A percentile compares a stretch with the other conserved stretches of the same genome.
These are phyloP conservation scores for Talaromyces nanjingensis DNA, from an alignment of 495 filamentous ascomycete species.

Conservation along the genomic window DNA sequence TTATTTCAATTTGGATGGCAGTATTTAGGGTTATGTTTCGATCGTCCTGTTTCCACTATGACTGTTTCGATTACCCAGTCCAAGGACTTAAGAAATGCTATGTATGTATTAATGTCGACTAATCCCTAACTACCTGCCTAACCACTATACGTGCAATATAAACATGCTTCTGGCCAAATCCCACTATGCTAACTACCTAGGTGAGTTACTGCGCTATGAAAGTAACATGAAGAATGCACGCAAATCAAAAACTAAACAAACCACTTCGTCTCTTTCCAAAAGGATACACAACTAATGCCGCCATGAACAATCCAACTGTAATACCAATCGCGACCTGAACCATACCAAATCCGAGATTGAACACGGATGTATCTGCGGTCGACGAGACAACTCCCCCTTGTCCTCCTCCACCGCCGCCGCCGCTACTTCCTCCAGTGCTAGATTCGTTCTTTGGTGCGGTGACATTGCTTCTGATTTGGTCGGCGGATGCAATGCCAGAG, in stretches of 20 bases:
- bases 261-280: constrained; percentile 72
- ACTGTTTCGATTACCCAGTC: no score
- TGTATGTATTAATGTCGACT: background rate
- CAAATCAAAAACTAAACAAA: constrained; percentile 56
- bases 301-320: constrained; percentile 70
- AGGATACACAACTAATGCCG: constrained; percentile 70
- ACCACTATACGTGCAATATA: background rate
- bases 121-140: background rate
- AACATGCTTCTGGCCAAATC: background rate
- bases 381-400: background rate
- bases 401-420: background rate
- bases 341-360: constrained; percentile 55
- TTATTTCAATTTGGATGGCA: background rate
- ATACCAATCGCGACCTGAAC: constrained; percentile 79
- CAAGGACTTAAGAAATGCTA: background rate
- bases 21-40: no score
- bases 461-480: constrained; percentile 55
- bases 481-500: constrained; percentile 66
- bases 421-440: background rate
- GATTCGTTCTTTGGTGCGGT: constrained; percentile 20
- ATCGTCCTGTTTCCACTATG: no score
- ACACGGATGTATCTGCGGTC: constrained; percentile 4
- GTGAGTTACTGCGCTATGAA: background rate
- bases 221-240: background rate
- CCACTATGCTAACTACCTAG: background rate